Evolutionary conservation across 2,329 filamentous ascomycete species (phyloP), one percentile per base, ranked within the genome.

Genomic region (Neofusicoccum sp.): DNA sequence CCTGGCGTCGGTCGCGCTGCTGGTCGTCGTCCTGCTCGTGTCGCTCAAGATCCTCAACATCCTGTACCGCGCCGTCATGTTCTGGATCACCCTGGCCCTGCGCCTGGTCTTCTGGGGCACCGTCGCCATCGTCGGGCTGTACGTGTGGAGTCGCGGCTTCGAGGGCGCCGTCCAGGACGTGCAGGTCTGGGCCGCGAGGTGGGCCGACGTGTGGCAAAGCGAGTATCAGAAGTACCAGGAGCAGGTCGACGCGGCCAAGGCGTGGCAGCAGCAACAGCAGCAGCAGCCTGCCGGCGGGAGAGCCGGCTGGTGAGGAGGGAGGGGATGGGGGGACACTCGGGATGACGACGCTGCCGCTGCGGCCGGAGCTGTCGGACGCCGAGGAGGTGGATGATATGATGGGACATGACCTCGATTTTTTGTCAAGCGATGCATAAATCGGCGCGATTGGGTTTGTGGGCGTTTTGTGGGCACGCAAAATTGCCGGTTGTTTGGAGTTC

Each of bases 31-130:
- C 62, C 76, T 94, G 58, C 81, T 92, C 72, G 74, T 93, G 63
- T 83, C 82, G 11, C 77, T 89, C 64, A 85, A 86, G 67, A 80
- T 95, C 45, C 78, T 89, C 67, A 84, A 88, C 73, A 89, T 90
- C 79, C 79, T 92, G 16, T 87, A 88, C 65, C 85, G 91, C 65
- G 78, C 92, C 22, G 81, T 96, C 64, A 79, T 92, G 71, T 96
- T 88, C 80, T 92, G 92, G 87, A 85, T 92, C 59, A 80, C 84
- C n/a, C 72, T 96, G 62, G 81, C 83, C 9, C 74, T 91, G 66
- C 79, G 84, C 29, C 68, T 92, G 45, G 74, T 85, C 1, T 86
- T 92, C 66, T 95, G 87, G 86, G 84, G 83, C 1, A 74, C 79
- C 1, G 68, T 93, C 2, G 77, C 83, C 4, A 80, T 82, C 0